Conservation (phyloP, 164 flowering plant genomes). For the Paratinospora sagittata region DNA sequence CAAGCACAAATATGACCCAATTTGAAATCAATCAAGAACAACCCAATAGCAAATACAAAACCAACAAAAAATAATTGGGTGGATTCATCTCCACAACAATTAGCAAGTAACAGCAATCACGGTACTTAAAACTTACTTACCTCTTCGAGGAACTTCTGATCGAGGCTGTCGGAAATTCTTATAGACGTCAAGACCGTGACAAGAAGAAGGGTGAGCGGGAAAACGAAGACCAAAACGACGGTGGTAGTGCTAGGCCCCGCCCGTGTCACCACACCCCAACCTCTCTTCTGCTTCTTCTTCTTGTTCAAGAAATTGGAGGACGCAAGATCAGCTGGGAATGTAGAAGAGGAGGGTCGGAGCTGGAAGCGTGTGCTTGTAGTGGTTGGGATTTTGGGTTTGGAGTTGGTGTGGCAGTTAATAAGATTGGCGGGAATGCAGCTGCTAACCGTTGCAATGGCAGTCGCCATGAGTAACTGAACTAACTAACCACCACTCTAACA, state of each 20-base stretch:
- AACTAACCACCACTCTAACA: too few species aligned
- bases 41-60: too few species aligned
- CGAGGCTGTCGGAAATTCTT: constrained; percentile 73
- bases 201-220: constrained; percentile 68
- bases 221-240: constrained; percentile 54
- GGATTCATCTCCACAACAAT: too few species aligned
- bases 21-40: neutral
- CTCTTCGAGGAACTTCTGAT: constrained; percentile 68
- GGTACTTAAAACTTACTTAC: constrained; percentile 35
- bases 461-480: constrained; percentile 1
- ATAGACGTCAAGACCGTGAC: constrained; percentile 64
- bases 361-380: too few species aligned
- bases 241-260: constrained; percentile 23
- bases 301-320: neutral
- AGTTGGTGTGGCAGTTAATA: neutral
- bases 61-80: too few species aligned
- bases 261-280: constrained; percentile 14
- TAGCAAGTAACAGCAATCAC: neutral
- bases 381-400: neutral
- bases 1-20: neutral
- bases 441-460: neutral
- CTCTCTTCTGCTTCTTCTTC: neutral
- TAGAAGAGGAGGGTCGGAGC: too few species aligned
- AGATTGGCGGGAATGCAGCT: neutral
- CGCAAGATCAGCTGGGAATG: too few species aligned